Conservation (phyloP, 106 monocot genomes). For the Apostasia ramifera region DNA sequence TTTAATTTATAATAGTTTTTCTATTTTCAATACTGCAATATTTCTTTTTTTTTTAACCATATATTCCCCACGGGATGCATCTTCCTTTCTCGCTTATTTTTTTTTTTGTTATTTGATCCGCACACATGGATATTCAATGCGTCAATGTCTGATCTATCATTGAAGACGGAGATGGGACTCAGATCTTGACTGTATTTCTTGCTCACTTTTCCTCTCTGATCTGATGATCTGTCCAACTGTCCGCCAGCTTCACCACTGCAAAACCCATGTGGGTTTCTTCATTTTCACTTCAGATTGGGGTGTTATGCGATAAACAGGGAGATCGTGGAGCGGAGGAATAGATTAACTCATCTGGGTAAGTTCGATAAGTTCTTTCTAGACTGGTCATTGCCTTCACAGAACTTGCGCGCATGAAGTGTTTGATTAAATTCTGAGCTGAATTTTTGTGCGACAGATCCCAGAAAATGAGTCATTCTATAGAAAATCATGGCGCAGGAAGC, state of each 20-base stretch:
- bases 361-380: not conserved
- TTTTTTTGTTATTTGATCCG: not conserved
- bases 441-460: not conserved
- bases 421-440: not conserved
- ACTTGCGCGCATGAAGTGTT: not conserved
- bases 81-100: not conserved
- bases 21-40: conserved; percentile 3
- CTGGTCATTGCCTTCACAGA: not conserved
- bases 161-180: not conserved
- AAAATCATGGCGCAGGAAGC: conserved; percentile 9
- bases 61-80: not conserved
- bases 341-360: not conserved
- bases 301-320: not conserved
- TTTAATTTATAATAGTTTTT: not conserved
- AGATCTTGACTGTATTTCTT: conserved; percentile 7
- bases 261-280: not conserved
- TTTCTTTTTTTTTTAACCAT: conserved; percentile 2
- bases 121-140: not conserved
- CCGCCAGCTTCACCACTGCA: conserved; percentile 5
- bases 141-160: not conserved
- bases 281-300: not conserved
- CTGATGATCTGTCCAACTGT: conserved; percentile 4
- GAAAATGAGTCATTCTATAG: conserved; percentile 22
- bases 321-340: not conserved
- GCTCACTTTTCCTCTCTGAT: not conserved